Conservation (phyloP, 768 basidiomycete genomes). For the Neoboletus brunneissimus region DNA sequence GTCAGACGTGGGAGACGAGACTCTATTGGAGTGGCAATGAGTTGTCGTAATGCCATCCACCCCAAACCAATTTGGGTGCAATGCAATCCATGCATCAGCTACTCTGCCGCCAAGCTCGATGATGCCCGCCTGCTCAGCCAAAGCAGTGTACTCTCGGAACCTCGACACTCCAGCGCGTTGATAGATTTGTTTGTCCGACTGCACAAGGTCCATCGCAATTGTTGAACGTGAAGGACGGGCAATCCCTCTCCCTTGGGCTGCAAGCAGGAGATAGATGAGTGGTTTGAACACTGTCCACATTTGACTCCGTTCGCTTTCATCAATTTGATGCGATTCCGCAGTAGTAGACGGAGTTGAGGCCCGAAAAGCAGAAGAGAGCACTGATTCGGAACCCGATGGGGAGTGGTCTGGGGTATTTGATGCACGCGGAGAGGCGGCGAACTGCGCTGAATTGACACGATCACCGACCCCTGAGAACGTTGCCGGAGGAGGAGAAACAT, state of each 20-base stretch:
- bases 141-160: conserved; percentile 27
- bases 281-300: conserved; percentile 31
- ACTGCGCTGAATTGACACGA: conserved; percentile 1
- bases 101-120: conserved; percentile 22
- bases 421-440: conserved; percentile 1
- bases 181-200: conserved; percentile 27
- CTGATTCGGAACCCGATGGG: not conserved
- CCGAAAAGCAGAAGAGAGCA: not conserved
- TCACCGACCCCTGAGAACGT: not conserved
- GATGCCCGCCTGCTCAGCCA: conserved; percentile 28
- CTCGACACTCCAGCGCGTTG: conserved; percentile 23
- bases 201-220: conserved; percentile 36
- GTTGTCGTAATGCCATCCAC: not conserved
- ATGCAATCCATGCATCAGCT: conserved; percentile 25
- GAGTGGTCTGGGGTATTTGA: conserved; percentile 2
- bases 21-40: not conserved
- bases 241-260: conserved; percentile 29
- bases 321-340: not conserved
- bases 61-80: conserved; percentile 26
- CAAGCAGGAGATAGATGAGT: conserved; percentile 23
- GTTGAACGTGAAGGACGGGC: conserved; percentile 37
- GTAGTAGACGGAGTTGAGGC: conserved; percentile 5
- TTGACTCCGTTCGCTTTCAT: conserved; percentile 8
- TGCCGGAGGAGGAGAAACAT: not conserved
- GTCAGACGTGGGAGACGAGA: conserved; percentile 14